These are phyloP conservation scores for Fusarium oligoseptatum DNA, from an alignment of 2,329 filamentous ascomycete species.

Conservation along the genomic window DNA sequence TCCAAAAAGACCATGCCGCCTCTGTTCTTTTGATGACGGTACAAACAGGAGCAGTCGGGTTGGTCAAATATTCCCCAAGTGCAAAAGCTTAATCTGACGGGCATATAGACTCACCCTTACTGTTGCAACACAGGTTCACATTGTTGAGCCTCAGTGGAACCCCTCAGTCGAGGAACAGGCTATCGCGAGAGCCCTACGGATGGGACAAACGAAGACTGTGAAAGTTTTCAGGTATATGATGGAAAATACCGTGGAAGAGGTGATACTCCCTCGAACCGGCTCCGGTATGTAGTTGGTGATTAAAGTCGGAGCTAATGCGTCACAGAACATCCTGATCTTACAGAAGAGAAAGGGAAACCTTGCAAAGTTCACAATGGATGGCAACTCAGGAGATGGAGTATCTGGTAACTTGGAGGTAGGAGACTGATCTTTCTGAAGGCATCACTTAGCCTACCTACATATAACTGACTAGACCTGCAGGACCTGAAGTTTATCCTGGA, in stretches of 20 bases:
- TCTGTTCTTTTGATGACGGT: neutral
- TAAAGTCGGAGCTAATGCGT: neutral
- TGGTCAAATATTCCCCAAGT: neutral
- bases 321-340: neutral
- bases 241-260: neutral
- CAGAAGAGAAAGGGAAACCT: neutral
- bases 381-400: neutral
- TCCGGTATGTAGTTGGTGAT: neutral
- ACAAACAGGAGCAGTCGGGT: neutral
- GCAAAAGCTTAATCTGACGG: neutral
- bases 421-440: neutral
- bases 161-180: constrained; percentile 4
- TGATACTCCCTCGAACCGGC: neutral
- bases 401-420: neutral
- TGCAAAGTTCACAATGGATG: neutral
- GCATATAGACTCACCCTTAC: neutral
- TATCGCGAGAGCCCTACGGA: neutral
- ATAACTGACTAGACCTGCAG: neutral
- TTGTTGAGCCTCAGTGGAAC: constrained; percentile 2
- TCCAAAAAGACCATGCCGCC: neutral
- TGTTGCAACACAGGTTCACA: neutral
- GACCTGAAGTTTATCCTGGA: neutral
- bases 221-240: neutral
- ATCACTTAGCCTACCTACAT: neutral
- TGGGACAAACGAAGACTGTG: neutral